Evolutionary conservation across 2,329 filamentous ascomycete species (phyloP).

Genomic region (Microdochium trichocladiopsis): DNA sequence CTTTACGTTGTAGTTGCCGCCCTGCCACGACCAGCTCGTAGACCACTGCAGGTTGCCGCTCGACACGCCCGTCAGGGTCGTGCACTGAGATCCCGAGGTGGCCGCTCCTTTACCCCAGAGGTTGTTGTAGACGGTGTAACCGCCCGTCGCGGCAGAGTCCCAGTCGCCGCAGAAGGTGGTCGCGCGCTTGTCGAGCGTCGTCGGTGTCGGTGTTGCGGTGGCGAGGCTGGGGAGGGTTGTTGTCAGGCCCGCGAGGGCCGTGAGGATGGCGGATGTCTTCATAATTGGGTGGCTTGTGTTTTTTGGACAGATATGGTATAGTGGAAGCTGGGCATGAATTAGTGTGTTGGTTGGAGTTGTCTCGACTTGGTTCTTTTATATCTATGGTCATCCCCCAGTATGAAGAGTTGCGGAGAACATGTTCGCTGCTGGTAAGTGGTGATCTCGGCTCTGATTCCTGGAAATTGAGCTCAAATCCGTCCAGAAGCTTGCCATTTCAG

Average conservation of each 20-base stretch:
- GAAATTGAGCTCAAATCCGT: no score
- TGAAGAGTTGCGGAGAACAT: no score
- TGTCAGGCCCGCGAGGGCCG: not conserved
- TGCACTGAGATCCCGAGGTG: conserved; percentile 34
- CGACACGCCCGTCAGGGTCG: conserved; percentile 26
- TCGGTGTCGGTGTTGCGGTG: conserved; percentile 6
- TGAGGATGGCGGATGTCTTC: conserved; percentile 8
- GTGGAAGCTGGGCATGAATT: no score
- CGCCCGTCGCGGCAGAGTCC: conserved; percentile 21
- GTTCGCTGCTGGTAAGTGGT: no score
- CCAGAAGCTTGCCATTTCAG: no score
- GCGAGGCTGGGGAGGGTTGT: conserved; percentile 2
- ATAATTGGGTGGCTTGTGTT: not conserved
- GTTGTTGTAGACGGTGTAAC: conserved; percentile 44
- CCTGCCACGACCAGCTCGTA: conserved; percentile 35
- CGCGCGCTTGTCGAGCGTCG: conserved; percentile 10
- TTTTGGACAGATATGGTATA: not conserved
- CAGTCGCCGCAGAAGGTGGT: conserved; percentile 13
- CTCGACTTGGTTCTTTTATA: no score
- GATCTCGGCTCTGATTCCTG: no score
- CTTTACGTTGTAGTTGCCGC: conserved; percentile 32
- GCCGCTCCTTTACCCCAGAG: conserved; percentile 35
- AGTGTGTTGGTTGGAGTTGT: no score
- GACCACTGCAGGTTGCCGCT: conserved; percentile 30
- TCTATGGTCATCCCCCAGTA: no score